Evolutionary conservation across 768 basidiomycete species (phyloP).

Genomic region (Multifurca ochricompacta): DNA sequence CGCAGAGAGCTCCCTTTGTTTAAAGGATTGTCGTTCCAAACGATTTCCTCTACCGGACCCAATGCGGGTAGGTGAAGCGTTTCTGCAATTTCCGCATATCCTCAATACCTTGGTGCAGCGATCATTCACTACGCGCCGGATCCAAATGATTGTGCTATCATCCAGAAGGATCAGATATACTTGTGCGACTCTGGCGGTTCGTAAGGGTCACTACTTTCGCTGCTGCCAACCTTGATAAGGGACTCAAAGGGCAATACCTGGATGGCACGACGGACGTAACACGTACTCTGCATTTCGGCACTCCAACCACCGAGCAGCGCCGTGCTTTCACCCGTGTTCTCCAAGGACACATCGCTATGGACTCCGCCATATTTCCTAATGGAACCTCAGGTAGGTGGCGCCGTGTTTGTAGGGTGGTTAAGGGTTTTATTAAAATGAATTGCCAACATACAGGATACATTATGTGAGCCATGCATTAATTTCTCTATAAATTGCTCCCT

Average conservation of each 20-base stretch:
- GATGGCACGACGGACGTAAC: constrained; percentile 97
- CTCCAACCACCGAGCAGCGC: constrained; percentile 73
- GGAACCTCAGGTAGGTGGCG: constrained; percentile 59
- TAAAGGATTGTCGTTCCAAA: constrained; percentile 82
- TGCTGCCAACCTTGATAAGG: background rate
- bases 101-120: constrained; percentile 35
- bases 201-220: background rate
- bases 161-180: constrained; percentile 72
- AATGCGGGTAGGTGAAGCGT: constrained; percentile 64
- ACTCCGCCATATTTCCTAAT: constrained; percentile 72
- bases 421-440: background rate
- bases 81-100: background rate
- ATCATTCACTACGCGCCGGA: constrained; percentile 93
- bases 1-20: constrained; percentile 68
- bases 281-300: constrained; percentile 88
- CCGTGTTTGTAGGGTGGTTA: background rate
- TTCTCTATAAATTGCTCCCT: background rate
- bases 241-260: constrained; percentile 59
- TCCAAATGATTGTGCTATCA: constrained; percentile 58
- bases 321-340: constrained; percentile 87
- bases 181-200: constrained; percentile 83
- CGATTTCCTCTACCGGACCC: constrained; percentile 88
- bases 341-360: constrained; percentile 88
- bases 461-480: constrained; percentile 34
- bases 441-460: constrained; percentile 37